Percentiles rank a stretch among this genome's conserved stretches.
These are phyloP conservation scores for Mixia osmundae DNA, from an alignment of 1,284 basidiomycete genomes.

Conservation along the genomic window DNA sequence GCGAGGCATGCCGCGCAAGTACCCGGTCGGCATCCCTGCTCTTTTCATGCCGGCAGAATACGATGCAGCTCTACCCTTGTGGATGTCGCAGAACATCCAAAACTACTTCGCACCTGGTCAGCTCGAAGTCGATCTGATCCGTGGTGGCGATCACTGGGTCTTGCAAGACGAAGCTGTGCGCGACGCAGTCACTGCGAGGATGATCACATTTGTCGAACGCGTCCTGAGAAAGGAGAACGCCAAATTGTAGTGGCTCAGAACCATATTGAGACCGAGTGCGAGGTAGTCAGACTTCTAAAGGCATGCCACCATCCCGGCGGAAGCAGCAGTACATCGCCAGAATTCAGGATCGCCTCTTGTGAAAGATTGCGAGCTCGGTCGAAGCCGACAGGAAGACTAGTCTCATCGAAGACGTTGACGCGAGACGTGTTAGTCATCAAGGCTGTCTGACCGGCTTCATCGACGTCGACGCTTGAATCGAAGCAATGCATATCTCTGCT, in stretches of 20 bases:
- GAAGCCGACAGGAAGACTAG: conserved; percentile 28
- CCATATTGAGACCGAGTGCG: conserved; percentile 19
- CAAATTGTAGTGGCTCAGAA: conserved; percentile 12
- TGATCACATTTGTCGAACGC: too few relatives aligned
- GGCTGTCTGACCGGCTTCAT: conserved; percentile 12
- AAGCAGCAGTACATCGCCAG: conserved; percentile 66
- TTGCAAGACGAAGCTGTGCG: too few relatives aligned
- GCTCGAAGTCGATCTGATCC: too few relatives aligned
- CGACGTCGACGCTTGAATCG: conserved; percentile 21
- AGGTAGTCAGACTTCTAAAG: conserved; percentile 15
- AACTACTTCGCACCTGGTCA: too few relatives aligned
- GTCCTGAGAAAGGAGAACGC: too few relatives aligned
- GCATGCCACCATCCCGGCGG: conserved; percentile 32
- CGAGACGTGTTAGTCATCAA: conserved; percentile 27
- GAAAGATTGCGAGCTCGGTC: conserved; percentile 38
- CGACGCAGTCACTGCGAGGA: too few relatives aligned
- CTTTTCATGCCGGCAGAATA: too few relatives aligned
- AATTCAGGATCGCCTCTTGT: conserved; percentile 37
- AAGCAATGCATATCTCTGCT: conserved; percentile 23
- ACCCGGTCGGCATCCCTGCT: too few relatives aligned
- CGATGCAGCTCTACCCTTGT: too few relatives aligned
- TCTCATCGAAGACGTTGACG: conserved; percentile 19
- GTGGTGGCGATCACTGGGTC: too few relatives aligned
- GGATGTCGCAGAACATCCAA: too few relatives aligned
- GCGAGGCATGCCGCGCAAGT: too few relatives aligned